These are phyloP conservation scores for Balamuthia mandrillaris DNA, from an alignment of 208 protist species.

Conservation along the genomic window DNA sequence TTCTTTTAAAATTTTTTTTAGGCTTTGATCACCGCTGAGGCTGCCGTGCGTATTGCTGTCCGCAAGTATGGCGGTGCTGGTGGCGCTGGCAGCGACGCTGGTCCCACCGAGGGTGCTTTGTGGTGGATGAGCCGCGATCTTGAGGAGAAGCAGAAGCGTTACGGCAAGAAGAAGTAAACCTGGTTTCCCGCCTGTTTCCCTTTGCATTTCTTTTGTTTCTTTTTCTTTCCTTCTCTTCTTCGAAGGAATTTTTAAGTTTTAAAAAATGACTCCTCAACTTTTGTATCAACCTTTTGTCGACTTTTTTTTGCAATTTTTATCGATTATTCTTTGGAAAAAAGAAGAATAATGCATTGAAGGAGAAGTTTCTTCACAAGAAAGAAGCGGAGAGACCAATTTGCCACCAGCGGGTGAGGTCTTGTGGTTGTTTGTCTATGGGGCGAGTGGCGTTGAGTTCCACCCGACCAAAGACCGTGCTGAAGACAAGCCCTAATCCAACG, in stretches of 20 bases:
- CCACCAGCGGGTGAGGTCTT: not conserved
- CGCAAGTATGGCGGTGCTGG: constrained; percentile 59
- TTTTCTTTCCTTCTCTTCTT: no score
- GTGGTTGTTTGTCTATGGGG: not conserved
- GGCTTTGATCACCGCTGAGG: constrained; percentile 60
- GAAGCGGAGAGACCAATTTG: not conserved
- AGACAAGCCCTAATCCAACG: not conserved
- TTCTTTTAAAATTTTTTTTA: no score
- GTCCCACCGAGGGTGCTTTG: constrained; percentile 38
- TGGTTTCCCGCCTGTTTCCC: no score
- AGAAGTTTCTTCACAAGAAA: constrained; percentile 1
- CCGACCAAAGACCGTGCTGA: not conserved
- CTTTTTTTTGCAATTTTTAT: no score
- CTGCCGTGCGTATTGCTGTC: constrained; percentile 56
- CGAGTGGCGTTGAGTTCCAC: not conserved
- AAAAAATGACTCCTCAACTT: no score
- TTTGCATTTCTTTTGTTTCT: no score
- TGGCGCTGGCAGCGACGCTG: not conserved
- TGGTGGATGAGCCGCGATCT: constrained; percentile 61
- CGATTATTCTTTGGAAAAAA: no score
- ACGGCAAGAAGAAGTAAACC: constrained; percentile 49
- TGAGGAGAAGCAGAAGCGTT: constrained; percentile 57
- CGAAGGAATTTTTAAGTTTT: no score
- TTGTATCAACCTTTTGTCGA: no score
- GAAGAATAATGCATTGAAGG: no score